These are phyloP conservation scores for Hanseniaspora occidentalis DNA, from an alignment of 805 yeast genomes.

Conservation along the genomic window DNA sequence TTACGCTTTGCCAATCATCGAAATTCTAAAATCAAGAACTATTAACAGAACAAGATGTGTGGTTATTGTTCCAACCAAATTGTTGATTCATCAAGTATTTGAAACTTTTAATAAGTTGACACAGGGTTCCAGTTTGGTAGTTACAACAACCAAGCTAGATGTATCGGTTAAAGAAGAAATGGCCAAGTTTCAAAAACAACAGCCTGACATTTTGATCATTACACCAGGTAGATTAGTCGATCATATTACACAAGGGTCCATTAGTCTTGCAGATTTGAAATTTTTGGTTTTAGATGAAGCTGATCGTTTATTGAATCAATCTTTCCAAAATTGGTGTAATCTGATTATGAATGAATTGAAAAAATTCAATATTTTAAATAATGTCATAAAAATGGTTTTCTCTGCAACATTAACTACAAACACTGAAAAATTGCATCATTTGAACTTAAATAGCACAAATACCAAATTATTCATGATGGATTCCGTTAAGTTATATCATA, in stretches of 20 bases:
- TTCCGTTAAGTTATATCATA: slow-evolving; percentile 47
- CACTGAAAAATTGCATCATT: slow-evolving; percentile 68
- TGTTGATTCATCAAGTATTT: slow-evolving; percentile 73
- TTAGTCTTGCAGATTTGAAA: slow-evolving; percentile 40
- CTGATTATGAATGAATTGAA: slow-evolving; percentile 32
- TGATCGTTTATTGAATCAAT: slow-evolving; percentile 70
- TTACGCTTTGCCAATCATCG: slow-evolving; percentile 72
- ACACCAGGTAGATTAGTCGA: slow-evolving; percentile 83
- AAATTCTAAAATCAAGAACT: slow-evolving; percentile 44
- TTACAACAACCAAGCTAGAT: slow-evolving; percentile 45
- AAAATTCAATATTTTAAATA: slow-evolving; percentile 21
- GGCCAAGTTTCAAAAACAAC: slow-evolving; percentile 29
- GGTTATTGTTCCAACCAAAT: slow-evolving; percentile 80
- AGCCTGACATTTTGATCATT: slow-evolving; percentile 56
- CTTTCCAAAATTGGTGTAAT: slow-evolving; percentile 85
- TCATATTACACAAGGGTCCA: slow-evolving; percentile 34
- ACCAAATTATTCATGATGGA: slow-evolving; percentile 65
- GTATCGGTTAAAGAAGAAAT: slow-evolving; percentile 49
- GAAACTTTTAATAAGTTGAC: slow-evolving; percentile 46
- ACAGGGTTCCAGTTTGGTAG: slow-evolving; percentile 48
- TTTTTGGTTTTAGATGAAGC: slow-evolving; percentile 73
- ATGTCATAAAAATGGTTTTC: slow-evolving; percentile 59
- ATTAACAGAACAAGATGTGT: slow-evolving; percentile 69
- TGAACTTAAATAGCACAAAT: slow-evolving; percentile 39
- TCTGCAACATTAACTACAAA: slow-evolving; percentile 92